Conservation (phyloP, 768 basidiomycete genomes). For the Suillus luteus region DNA sequence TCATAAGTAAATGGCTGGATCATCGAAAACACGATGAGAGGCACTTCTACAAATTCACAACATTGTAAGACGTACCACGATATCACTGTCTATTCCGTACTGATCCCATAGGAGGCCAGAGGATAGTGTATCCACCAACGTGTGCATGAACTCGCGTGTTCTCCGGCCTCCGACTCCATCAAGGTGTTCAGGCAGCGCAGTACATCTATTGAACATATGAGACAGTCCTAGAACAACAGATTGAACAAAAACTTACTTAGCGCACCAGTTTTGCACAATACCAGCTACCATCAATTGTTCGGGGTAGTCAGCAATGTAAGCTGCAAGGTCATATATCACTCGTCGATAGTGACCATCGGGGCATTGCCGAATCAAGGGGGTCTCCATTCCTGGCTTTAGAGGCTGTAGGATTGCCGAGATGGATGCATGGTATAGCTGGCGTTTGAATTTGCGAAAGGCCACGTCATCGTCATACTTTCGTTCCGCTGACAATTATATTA, state of each 20-base stretch:
- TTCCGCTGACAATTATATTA: conserved; percentile 8
- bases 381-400: conserved; percentile 30
- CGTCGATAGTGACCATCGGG: conserved; percentile 33
- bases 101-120: conserved; percentile 36
- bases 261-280: conserved; percentile 40
- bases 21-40: background rate
- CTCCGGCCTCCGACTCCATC: conserved; percentile 24
- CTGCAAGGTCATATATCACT: conserved; percentile 37
- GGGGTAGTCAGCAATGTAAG: conserved; percentile 44
- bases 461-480: conserved; percentile 17
- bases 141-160: conserved; percentile 27
- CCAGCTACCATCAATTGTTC: conserved; percentile 38
- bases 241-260: conserved; percentile 26
- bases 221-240: conserved; percentile 9
- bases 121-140: conserved; percentile 28
- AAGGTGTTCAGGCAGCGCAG: conserved; percentile 23
- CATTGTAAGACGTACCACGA: background rate
- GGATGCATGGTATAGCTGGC: conserved; percentile 34
- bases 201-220: conserved; percentile 26
- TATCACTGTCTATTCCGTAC: conserved; percentile 24
- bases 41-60: background rate
- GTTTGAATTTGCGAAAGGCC: conserved; percentile 30
- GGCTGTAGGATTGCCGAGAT: conserved; percentile 28
- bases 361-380: conserved; percentile 26
- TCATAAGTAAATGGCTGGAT: background rate